Evolutionary conservation across 768 basidiomycete genomes (phyloP).

Genomic region (Kwoniella pini): DNA sequence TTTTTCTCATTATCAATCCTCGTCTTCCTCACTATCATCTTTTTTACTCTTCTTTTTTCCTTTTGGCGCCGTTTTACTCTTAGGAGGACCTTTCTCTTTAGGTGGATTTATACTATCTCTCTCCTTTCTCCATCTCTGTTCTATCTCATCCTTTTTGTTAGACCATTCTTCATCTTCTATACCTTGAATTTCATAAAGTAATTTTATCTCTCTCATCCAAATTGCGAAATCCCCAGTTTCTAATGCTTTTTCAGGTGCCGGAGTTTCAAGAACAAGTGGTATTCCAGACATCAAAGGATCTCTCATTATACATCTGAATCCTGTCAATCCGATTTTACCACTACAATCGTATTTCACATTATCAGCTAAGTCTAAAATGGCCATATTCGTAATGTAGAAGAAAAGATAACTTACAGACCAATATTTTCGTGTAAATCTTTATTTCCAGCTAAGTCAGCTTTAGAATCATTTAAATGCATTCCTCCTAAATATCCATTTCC

Average conservation of each 20-base stretch:
- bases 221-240: constrained; percentile 57
- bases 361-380: not conserved
- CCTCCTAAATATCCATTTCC: constrained; percentile 74
- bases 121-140: constrained; percentile 38
- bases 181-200: constrained; percentile 59
- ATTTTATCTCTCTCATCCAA: constrained; percentile 72
- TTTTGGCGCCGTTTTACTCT: constrained; percentile 27
- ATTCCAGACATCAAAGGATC: constrained; percentile 70
- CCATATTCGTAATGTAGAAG: too few species aligned
- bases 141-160: constrained; percentile 36
- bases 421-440: constrained; percentile 84
- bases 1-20: constrained; percentile 9
- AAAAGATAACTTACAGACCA: constrained; percentile 70
- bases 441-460: constrained; percentile 62
- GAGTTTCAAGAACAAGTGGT: constrained; percentile 81
- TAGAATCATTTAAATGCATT: constrained; percentile 85
- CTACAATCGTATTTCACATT: constrained; percentile 53
- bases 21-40: constrained; percentile 26
- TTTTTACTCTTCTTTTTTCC: constrained; percentile 26
- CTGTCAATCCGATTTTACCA: constrained; percentile 66
- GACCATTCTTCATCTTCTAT: constrained; percentile 46
- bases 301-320: constrained; percentile 68
- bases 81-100: constrained; percentile 31
- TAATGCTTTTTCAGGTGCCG: constrained; percentile 62
- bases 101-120: constrained; percentile 45